Conservation (phyloP, 257 asterid genomes). For the Cynanchum wilfordii region DNA sequence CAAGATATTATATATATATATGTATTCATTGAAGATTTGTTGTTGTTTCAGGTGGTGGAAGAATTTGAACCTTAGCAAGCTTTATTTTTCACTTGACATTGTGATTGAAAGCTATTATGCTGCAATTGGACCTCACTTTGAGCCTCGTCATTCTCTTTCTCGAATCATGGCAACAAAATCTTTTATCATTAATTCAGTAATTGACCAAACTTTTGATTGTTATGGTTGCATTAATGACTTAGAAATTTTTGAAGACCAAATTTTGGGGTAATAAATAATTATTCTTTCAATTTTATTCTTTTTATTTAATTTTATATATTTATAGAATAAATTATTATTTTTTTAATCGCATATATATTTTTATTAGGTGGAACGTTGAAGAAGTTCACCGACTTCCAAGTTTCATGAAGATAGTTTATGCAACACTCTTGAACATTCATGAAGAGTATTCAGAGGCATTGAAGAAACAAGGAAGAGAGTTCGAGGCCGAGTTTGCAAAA, state of each 20-base stretch:
- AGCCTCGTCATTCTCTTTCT: conserved; percentile 21
- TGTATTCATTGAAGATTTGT: background rate
- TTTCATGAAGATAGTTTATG: conserved; percentile 11
- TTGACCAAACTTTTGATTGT: conserved; percentile 27
- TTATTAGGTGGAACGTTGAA: conserved; percentile 19
- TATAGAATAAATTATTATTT: too few relatives aligned
- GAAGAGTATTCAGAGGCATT: background rate
- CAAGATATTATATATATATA: too few relatives aligned
- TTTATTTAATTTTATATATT: too few relatives aligned
- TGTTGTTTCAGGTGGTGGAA: conserved; percentile 38
- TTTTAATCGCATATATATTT: background rate
- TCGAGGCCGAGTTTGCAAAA: background rate
- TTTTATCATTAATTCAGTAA: background rate
- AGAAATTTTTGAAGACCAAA: conserved; percentile 18
- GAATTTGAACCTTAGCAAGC: background rate
- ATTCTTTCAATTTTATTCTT: too few relatives aligned
- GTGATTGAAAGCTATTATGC: conserved; percentile 31
- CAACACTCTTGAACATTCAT: background rate
- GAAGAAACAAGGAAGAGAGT: background rate
- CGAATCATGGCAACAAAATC: conserved; percentile 20
- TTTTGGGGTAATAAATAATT: conserved; percentile 16
- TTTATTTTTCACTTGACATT: conserved; percentile 33
- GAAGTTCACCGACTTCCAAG: conserved; percentile 19
- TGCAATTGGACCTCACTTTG: conserved; percentile 22
- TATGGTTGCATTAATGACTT: conserved; percentile 26